These are phyloP conservation scores for Phytophthora pisi DNA, from an alignment of 352 stramenopile species.

Conservation along the genomic window DNA sequence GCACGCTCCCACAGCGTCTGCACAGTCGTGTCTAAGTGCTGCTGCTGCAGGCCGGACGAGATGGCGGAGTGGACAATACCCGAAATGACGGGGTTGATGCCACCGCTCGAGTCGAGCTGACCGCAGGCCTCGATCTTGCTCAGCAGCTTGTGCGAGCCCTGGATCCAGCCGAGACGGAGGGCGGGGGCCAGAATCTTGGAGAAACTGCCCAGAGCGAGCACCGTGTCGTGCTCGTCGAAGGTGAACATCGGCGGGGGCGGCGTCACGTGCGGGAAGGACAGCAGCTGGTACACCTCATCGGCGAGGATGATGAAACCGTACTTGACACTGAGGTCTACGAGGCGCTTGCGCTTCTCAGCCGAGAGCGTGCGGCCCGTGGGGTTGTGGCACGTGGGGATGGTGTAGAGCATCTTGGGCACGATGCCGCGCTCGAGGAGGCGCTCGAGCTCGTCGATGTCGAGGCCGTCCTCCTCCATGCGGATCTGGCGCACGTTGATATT, in stretches of 20 bases:
- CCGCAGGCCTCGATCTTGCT: slow-evolving; percentile 81
- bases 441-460: slow-evolving; percentile 90
- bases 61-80: slow-evolving; percentile 86
- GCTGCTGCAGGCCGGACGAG: slow-evolving; percentile 67
- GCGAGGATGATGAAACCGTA: slow-evolving; percentile 92
- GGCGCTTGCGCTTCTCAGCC: slow-evolving; percentile 80
- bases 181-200: slow-evolving; percentile 95
- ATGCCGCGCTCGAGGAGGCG: slow-evolving; percentile 73
- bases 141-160: slow-evolving; percentile 72
- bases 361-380: slow-evolving; percentile 91
- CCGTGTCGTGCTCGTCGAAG: slow-evolving; percentile 80
- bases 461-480: slow-evolving; percentile 89
- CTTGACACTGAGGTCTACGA: slow-evolving; percentile 88
- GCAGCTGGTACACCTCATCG: slow-evolving; percentile 96
- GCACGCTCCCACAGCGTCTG: slow-evolving; percentile 78
- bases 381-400: slow-evolving; percentile 95
- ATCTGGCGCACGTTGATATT: slow-evolving; percentile 91
- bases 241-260: slow-evolving; percentile 86
- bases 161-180: slow-evolving; percentile 91
- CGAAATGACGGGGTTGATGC: slow-evolving; percentile 93
- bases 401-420: slow-evolving; percentile 93
- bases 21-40: slow-evolving; percentile 78
- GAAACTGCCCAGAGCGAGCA: slow-evolving; percentile 93
- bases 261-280: slow-evolving; percentile 91
- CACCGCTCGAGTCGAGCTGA: slow-evolving; percentile 92